Evolutionary conservation across 208 protist species (phyloP).

Genomic region (Acanthamoeba castellanii): DNA sequence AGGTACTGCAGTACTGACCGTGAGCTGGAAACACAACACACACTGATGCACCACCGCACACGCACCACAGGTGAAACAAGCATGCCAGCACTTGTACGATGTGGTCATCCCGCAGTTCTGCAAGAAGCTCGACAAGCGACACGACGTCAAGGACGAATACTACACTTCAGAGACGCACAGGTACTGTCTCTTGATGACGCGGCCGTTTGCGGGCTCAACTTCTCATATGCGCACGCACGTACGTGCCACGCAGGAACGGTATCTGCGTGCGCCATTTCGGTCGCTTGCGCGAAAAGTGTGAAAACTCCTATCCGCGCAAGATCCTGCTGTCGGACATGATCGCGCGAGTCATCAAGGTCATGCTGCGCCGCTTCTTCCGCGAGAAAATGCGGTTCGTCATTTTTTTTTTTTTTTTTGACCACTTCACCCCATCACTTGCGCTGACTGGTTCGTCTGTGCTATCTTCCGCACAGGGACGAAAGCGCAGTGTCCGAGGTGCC

Average conservation of each 20-base stretch:
- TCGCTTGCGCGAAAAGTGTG: background rate
- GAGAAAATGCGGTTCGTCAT: background rate
- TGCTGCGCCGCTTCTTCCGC: slow-evolving; percentile 55
- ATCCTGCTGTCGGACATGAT: slow-evolving; percentile 58
- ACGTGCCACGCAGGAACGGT: background rate
- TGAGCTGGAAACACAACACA: background rate
- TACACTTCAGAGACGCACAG: slow-evolving; percentile 46
- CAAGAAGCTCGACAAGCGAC: slow-evolving; percentile 33
- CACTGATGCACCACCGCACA: background rate
- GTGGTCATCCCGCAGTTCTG: slow-evolving; percentile 24
- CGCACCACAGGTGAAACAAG: background rate
- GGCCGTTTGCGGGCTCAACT: background rate
- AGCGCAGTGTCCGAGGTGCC: background rate
- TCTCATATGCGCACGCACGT: background rate
- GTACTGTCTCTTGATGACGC: background rate
- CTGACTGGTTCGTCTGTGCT: too few relatives aligned
- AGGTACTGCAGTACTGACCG: background rate
- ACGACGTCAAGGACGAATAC: slow-evolving; percentile 55
- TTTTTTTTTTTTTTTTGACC: background rate
- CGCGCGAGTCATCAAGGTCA: slow-evolving; percentile 43
- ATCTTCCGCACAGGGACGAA: background rate
- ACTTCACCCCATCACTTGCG: too few relatives aligned
- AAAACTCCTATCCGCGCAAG: slow-evolving; percentile 60
- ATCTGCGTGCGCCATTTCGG: slow-evolving; percentile 39
- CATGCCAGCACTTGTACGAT: slow-evolving; percentile 6